A percentile compares a stretch with the other conserved stretches of the same genome.
Evolutionary conservation across 352 stramenopile genomes (phyloP).

Genomic region (Globisporangium solare): DNA sequence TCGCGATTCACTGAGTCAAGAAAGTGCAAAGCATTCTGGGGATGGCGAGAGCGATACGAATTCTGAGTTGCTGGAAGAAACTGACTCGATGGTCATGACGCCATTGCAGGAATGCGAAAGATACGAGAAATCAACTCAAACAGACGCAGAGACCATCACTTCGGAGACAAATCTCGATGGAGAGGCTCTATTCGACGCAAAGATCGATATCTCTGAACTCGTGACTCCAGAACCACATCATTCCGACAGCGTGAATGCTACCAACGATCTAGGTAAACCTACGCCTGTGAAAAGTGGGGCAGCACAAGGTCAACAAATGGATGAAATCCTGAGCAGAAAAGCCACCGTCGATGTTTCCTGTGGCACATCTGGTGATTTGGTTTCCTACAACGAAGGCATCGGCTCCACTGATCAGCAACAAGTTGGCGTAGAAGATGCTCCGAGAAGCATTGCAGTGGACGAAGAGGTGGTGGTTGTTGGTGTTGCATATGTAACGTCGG

Average conservation of each 20-base stretch:
- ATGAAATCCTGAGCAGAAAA: neutral
- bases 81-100: neutral
- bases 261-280: neutral
- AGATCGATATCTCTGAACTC: neutral
- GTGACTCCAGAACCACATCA: neutral
- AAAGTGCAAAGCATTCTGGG: neutral
- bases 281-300: neutral
- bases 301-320: neutral
- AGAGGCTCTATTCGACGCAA: neutral
- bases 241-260: neutral
- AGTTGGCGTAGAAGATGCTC: neutral
- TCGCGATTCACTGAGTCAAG: neutral
- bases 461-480: neutral
- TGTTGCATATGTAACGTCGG: neutral
- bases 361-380: neutral
- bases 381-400: neutral
- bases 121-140: neutral
- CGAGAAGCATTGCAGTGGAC: too few species aligned
- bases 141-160: neutral
- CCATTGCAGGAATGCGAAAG: neutral
- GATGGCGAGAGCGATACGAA: neutral
- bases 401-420: neutral
- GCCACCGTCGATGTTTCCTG: slow-evolving; percentile 2
- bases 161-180: neutral
- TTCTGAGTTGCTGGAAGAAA: neutral